These are phyloP conservation scores for Coleophoma cylindrospora DNA, from an alignment of 2,329 filamentous ascomycete species.

Conservation along the genomic window DNA sequence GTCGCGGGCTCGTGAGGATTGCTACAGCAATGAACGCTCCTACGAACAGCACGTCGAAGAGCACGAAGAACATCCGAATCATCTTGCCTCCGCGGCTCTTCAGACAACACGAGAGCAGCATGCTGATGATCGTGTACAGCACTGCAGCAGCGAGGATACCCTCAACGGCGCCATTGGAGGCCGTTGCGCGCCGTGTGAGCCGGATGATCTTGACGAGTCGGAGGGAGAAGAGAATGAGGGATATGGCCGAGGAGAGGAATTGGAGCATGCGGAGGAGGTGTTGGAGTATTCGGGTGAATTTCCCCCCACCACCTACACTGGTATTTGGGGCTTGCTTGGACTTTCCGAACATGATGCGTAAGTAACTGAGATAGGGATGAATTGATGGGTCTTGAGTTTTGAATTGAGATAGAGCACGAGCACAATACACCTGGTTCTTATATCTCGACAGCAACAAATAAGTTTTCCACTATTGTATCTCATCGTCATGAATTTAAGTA, in stretches of 20 bases:
- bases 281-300: not conserved
- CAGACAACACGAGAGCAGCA: slow-evolving; percentile 28
- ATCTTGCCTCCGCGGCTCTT: slow-evolving; percentile 25
- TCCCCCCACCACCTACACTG: not conserved
- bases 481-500: too few species aligned
- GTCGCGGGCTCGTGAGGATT: slow-evolving; percentile 31
- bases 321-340: not conserved
- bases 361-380: not conserved
- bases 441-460: too few species aligned
- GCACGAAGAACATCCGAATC: slow-evolving; percentile 33
- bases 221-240: slow-evolving; percentile 36
- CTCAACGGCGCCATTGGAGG: slow-evolving; percentile 34
- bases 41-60: slow-evolving; percentile 33
- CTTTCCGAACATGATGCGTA: not conserved
- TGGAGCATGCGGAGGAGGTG: slow-evolving; percentile 24
- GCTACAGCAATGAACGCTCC: slow-evolving; percentile 38
- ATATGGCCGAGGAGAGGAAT: slow-evolving; percentile 36
- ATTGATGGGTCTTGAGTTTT: too few species aligned
- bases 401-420: too few species aligned
- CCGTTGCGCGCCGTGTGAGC: slow-evolving; percentile 24
- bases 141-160: slow-evolving; percentile 39
- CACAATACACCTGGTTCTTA: not conserved
- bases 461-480: too few species aligned
- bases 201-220: slow-evolving; percentile 34
- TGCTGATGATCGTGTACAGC: slow-evolving; percentile 34